A percentile compares a stretch with the other conserved stretches of the same genome.
Conservation (phyloP, 2,329 filamentous ascomycete species). For the Fonsecaea nubica region DNA sequence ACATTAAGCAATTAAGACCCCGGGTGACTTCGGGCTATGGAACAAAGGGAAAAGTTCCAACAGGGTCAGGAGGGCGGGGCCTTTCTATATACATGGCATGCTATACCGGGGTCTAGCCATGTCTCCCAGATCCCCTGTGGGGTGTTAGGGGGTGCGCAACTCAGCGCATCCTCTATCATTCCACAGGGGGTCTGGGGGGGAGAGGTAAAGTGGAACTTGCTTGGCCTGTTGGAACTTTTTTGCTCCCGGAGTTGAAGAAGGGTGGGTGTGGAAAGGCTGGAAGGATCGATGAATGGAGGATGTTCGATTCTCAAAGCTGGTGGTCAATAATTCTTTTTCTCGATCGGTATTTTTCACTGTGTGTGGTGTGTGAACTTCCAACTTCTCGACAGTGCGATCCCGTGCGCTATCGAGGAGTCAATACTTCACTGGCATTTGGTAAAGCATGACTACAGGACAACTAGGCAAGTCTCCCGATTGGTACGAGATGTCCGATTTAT, state of each 20-base stretch:
- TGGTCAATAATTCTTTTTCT: not conserved
- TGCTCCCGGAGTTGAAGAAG: not conserved
- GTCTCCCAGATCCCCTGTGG: not conserved
- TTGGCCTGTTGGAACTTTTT: not conserved
- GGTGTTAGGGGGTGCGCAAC: not conserved
- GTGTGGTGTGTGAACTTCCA: not conserved
- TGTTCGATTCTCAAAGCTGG: not conserved
- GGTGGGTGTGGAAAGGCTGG: not conserved
- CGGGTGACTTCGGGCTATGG: not conserved
- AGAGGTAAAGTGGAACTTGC: not conserved
- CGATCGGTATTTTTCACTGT: not conserved
- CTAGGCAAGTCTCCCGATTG: not conserved
- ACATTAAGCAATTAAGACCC: not conserved
- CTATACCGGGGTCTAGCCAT: not conserved
- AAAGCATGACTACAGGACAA: not conserved
- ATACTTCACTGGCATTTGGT: not conserved
- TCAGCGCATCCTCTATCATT: not conserved
- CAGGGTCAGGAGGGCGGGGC: conserved; percentile 5
- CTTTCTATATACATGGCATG: conserved; percentile 6
- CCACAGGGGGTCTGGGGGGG: not conserved
- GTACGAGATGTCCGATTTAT: not conserved
- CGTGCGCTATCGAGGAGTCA: not conserved
- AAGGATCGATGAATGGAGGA: not conserved
- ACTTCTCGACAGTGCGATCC: not conserved
- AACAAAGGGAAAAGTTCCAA: not conserved